Evolutionary conservation across 345 rosid genomes (phyloP), one percentile per base, ranked within the genome.

Genomic region (Brassica napus): DNA sequence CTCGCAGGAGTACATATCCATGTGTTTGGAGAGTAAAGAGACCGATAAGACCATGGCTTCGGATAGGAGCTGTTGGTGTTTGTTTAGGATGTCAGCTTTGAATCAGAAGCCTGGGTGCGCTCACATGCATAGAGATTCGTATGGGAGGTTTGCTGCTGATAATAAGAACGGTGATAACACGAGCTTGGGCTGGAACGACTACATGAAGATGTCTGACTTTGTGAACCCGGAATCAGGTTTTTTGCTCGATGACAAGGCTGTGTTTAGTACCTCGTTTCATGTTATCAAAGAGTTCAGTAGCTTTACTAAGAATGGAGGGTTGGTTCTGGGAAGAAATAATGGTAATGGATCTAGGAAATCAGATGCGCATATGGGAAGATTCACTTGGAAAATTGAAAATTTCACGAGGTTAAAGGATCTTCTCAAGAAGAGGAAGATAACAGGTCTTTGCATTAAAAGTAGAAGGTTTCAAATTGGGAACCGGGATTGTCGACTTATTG

Each of bases 1-100:
- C 24, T 89, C 90, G 30, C 92, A 84, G 4, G 99, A 96, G 55
- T 89, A 90, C 72, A 69, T 96, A 49, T 96, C 99, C 0, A 93
- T 96, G 98, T 96, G 97, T 81, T 81, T 96, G 91, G 99, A 93
- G 89, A 93, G 97, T 81, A 93, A 92, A 87, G 97, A 90, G 55
- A 91, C 94, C 0, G 98, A 94, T 73, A 94, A 94, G 88, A 81
- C 88, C 0, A 63, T 73, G 39, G 81, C 83, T 11, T 86, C 88
- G 0, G 99, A 96, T 68, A 85, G 98, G 83, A 93, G 97, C 73
- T 96, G 99, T 79, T 96, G 99, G 99, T 96, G 99, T 84, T 87
- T 96, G 80, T 96, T 96, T 84, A 84, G 99, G 78, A 96, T 96
- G 97, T 96, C 99, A 0, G 92, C 89, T 54, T 81, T 95, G 88